These are phyloP conservation scores for Coprinopsis sp. DNA, from an alignment of 768 basidiomycete species.

Conservation along the genomic window DNA sequence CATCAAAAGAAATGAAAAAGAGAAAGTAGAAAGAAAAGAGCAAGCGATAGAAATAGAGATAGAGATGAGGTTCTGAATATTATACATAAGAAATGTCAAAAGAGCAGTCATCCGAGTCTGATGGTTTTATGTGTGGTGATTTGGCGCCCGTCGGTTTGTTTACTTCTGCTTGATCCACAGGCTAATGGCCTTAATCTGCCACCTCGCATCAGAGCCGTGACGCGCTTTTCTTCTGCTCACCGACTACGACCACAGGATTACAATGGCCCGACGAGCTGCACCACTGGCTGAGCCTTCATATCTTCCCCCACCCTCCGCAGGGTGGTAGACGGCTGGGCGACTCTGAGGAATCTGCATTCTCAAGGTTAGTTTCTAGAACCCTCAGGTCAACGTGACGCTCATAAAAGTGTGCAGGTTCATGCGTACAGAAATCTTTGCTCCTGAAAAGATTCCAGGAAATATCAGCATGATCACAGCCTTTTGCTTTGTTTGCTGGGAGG, in stretches of 20 bases:
- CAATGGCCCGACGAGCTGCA: conserved; percentile 66
- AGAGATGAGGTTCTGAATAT: no score
- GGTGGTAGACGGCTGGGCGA: conserved; percentile 42
- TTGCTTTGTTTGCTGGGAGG: conserved; percentile 67
- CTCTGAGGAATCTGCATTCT: conserved; percentile 60
- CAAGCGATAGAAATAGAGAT: no score
- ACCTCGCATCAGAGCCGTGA: not conserved
- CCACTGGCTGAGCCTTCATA: conserved; percentile 53
- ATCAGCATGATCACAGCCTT: conserved; percentile 62
- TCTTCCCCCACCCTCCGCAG: conserved; percentile 42
- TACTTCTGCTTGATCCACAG: no score
- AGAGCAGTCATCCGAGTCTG: no score
- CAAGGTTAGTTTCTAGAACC: conserved; percentile 25
- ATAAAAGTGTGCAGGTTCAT: conserved; percentile 32
- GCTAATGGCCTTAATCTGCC: no score
- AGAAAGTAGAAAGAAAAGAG: no score
- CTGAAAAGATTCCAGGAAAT: conserved; percentile 74
- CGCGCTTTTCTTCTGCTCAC: not conserved
- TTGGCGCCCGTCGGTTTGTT: no score
- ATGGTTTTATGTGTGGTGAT: no score
- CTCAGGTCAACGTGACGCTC: conserved; percentile 18
- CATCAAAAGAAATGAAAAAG: no score
- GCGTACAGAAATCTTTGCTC: conserved; percentile 63
- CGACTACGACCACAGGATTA: conserved; percentile 10
- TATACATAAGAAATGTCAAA: no score